Base-by-base conservation (phyloP, 1,139 yeast species). In the Yamadazyma spencermartinsiae region DNA sequence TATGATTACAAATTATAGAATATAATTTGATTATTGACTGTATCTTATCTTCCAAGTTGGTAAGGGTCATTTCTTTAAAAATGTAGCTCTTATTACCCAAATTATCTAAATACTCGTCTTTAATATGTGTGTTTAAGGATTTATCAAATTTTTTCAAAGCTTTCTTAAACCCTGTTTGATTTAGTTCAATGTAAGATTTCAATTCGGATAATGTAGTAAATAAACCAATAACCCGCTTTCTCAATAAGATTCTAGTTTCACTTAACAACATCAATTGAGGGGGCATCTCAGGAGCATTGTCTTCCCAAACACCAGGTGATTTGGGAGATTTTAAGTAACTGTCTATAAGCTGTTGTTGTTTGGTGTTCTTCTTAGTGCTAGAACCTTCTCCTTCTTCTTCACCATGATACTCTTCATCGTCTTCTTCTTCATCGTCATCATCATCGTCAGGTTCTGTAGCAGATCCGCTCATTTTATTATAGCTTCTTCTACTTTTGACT, bases 131-230 rank as follows among this genome's bases (percentile, higher is more conserved):
- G 38, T 70, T 61, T 44, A 82, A 61, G 4, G 81, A 76, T 57
- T 82, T 82, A 56, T 82, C 89, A 52, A 81, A 82, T 54, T 82
- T 82, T 50, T 82, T 82, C 46, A 80, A 69, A 15, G 85, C 85
- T 49, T 82, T 82, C 42, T 74, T 71, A 58, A 82, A 82, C 14
- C 87, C 88, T 14, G 84, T 79, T 42, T 76, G 74, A 55, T 82
- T 82, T 49, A 82, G 65, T 50, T 82, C 88, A 40, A 82, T 73
- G 52, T 64, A 82, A 0, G 87, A 79, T 51, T 81, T 80, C 45
- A 82, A 64, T 54, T 82, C 87, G 5, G 83, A 77, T 29, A 82
- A 57, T 6, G 80, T 79, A 31, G 85, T 76, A 54, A 67, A 82
- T 37, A 79, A 57, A 18, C 76, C 79, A 33, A 77, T 76, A 20